Percentiles rank a stretch among this genome's conserved stretches.
phyloP scores from a whole-genome alignment of 352 stramenopile species.

The Phytophthora pisi region DNA sequence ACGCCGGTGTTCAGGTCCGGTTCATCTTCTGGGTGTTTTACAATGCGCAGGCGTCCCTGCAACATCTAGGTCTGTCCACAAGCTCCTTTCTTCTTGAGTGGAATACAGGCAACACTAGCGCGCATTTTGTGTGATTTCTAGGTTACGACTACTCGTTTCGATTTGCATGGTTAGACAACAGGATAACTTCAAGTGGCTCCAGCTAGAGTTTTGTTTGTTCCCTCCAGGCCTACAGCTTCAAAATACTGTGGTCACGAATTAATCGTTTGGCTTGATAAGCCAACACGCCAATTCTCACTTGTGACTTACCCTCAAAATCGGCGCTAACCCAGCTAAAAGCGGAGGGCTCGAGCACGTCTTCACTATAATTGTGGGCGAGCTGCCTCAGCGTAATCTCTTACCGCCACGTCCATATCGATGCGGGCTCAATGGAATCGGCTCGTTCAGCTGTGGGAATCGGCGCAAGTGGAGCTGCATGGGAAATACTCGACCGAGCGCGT shows the following conservation, averaged over 20 bases:
- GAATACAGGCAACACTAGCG: neutral
- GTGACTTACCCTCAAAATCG: no score
- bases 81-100: no score
- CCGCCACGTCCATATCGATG: neutral
- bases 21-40: slow-evolving; percentile 1
- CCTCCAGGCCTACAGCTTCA: no score
- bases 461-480: slow-evolving; percentile 2
- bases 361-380: no score
- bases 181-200: neutral
- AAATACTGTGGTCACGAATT: no score
- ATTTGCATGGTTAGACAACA: neutral
- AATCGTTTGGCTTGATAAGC: no score
- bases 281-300: no score
- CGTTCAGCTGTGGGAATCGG: neutral
- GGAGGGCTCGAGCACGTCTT: no score
- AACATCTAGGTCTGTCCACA: neutral
- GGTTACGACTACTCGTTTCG: neutral
- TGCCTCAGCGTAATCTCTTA: no score
- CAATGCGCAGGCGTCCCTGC: neutral
- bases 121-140: neutral
- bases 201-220: neutral
- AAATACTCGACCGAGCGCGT: neutral
- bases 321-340: no score
- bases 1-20: neutral
- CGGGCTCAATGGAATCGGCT: neutral